Evolutionary conservation across 768 basidiomycete genomes (phyloP), one percentile per base, ranked within the genome.

Genomic region (Podaxis mareebaensis): DNA sequence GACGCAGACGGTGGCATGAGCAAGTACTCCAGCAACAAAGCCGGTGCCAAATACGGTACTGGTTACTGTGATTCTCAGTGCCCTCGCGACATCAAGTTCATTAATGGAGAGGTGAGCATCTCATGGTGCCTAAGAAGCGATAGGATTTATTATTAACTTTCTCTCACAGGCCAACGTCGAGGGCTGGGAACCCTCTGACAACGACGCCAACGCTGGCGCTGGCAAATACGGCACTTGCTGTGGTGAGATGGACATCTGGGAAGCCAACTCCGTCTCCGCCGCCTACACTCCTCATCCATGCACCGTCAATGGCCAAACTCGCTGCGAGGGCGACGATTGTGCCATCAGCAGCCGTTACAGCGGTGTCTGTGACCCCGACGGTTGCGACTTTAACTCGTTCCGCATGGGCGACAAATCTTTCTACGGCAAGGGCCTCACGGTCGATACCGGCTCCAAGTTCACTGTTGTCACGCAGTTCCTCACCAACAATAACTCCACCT

Each of bases 191-290:
- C 63, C 67, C 3, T 65, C 70, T 12, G 20, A 54, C 36, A 67
- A 58, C 64, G 68, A 71, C 36, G 36, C 51, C 53, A 69, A 69
- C 39, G 68, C 70, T 2, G 70, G 68, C 42, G 61, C 58, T 15
- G 70, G 68, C 20, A 52, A 60, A 36, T 68, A 60, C 59, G 68
- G 68, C 20, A 63, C 65, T 39, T 71, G 68, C 66, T 71, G 68
- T 53, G 65, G 66, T 39, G 68, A 71, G 65, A 71, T 69, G 70
- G 68, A 71, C 62, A 65, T 71, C 64, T 69, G 67, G 68, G 68
- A 69, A 59, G 70, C 67, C 53, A 71, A 71, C 59, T 68, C 67
- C 24, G 63, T 67, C 17, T 57, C 70, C 44, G 59, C 67, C 36
- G 67, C 68, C 52, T 69, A 66, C 63, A 69, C 70, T 42, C 70